phyloP scores from a whole-genome alignment of 148 eudicot species.

The Amaranthus palmeri region DNA sequence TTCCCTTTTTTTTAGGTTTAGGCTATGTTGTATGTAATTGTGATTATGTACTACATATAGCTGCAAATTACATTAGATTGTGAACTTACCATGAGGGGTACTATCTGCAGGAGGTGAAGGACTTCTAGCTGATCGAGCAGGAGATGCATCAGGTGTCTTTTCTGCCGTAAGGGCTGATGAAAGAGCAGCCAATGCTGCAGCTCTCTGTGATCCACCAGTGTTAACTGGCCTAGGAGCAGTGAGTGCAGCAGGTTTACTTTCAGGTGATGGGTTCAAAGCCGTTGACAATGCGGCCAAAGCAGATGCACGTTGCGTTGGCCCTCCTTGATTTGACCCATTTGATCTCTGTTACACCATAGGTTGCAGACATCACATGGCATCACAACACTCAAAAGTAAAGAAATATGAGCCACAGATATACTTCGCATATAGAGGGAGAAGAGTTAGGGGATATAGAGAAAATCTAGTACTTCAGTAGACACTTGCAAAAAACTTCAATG shows the following conservation, averaged over 20 bases:
- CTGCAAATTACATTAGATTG: not conserved
- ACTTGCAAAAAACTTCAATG: too few species aligned
- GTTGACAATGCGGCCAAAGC: conserved; percentile 60
- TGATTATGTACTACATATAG: not conserved
- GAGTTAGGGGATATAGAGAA: not conserved
- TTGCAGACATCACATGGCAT: conserved; percentile 3
- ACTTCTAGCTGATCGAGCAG: conserved; percentile 52
- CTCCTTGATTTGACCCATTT: conserved; percentile 74
- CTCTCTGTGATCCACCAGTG: conserved; percentile 72
- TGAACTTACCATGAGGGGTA: conserved; percentile 51
- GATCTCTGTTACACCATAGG: conserved; percentile 22
- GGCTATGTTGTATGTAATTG: too few species aligned
- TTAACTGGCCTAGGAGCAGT: conserved; percentile 45
- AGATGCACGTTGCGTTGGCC: conserved; percentile 40
- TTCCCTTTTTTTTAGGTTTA: too few species aligned
- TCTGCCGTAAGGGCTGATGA: conserved; percentile 90
- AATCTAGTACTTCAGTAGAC: too few species aligned
- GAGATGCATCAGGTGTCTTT: conserved; percentile 63
- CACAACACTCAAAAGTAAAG: not conserved
- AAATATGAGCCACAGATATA: not conserved
- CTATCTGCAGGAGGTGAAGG: conserved; percentile 49
- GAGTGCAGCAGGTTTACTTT: conserved; percentile 13
- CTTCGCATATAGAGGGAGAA: conserved; percentile 5
- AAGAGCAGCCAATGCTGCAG: conserved; percentile 96
- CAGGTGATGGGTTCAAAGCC: conserved; percentile 68